Evolutionary conservation across 352 stramenopile species (phyloP).

Genomic region (Blastocystis hominis): DNA sequence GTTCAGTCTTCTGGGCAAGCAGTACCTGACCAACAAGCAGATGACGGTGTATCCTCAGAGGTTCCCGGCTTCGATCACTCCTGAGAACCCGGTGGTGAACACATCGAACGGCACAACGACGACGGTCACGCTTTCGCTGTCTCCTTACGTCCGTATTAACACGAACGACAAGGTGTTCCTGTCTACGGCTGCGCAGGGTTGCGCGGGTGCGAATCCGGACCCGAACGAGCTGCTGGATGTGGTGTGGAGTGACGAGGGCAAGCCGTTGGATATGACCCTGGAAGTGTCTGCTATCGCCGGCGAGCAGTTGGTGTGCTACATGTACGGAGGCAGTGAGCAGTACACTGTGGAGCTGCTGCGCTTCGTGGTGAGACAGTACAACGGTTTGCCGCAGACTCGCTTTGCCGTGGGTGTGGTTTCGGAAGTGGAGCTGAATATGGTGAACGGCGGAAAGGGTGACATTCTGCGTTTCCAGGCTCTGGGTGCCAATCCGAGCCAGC

Average conservation of each 20-base stretch:
- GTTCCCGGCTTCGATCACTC: constrained; percentile 13
- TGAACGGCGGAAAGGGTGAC: constrained; percentile 5
- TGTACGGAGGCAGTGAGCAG: neutral
- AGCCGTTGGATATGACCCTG: neutral
- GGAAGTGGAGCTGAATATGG: neutral
- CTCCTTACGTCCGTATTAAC: neutral
- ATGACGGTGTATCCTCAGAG: constrained; percentile 14
- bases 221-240: neutral
- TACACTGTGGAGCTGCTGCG: neutral
- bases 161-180: neutral
- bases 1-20: neutral
- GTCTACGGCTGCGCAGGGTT: neutral
- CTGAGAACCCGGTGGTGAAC: constrained; percentile 7
- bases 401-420: constrained; percentile 16
- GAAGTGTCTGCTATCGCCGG: neutral
- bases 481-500: neutral
- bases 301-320: constrained; percentile 15
- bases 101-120: neutral
- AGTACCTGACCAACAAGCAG: neutral
- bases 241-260: neutral
- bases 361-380: constrained; percentile 28
- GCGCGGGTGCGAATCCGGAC: neutral
- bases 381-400: neutral
- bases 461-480: neutral
- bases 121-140: neutral